Evolutionary conservation across 805 yeast species (phyloP), one percentile per base, ranked within the genome.

Genomic region (Yarrowia divulgata): DNA sequence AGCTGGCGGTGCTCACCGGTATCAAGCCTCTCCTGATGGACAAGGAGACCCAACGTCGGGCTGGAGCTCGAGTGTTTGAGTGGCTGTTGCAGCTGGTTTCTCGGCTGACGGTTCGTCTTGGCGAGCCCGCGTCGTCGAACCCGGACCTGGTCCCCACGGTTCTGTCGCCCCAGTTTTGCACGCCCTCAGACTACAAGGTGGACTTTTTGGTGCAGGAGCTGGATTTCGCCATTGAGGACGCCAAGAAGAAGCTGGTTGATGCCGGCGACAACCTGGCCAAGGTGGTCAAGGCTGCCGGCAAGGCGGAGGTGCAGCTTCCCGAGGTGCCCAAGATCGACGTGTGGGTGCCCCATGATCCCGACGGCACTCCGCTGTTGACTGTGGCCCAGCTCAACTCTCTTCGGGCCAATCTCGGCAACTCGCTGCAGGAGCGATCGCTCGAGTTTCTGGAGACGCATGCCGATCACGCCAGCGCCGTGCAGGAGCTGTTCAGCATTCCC

Each of bases 141-240:
- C 71, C 67, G 12, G 62, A 50, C 4, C 69, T 73, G 7, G 5
- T 60, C 3, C 75, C 77, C 10, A 55, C 73, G 29, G 69, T 69
- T 9, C 54, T 75, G 23, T 67, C 71, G 10, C 74, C 76, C 73
- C 50, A 69, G 50, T 54, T 62, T 14, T 69, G 73, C n/a, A 43
- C 71, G n/a, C 75, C 78, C 7, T 69, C 74, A 13, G 77, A 77
- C 43, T 70, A 70, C 32, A 72, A 72, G 60, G 74, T 74, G 19
- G 70, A 71, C 5, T 71, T 72, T 9, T 58, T 76, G 14, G 72
- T 73, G 23, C 68, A 69, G n/a, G 49, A 69, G 8, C 75, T 75
- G 16, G 72, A 69, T 32, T 48, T 54, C 29, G 52, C 62, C 13
- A 13, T 18, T 14, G 60, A 52, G 4, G 69, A 62, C 0, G 73